A percentile compares a stretch with the other conserved stretches of the same genome.
These are phyloP conservation scores for Miamiensis avidus DNA, from an alignment of 169 alveolate genomes.

Conservation along the genomic window DNA sequence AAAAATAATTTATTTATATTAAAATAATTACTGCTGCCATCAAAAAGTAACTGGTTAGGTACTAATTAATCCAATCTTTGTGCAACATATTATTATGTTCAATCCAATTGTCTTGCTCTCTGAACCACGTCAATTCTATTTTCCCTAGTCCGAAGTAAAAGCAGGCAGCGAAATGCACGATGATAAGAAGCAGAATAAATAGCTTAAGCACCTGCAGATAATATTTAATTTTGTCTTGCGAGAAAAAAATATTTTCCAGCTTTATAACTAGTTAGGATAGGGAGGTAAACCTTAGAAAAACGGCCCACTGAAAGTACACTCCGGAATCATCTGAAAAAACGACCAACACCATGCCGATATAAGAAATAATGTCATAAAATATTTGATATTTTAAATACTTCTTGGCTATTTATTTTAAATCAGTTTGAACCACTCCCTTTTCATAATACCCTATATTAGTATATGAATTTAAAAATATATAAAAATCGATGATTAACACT, in stretches of 20 bases:
- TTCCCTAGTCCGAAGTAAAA: not conserved
- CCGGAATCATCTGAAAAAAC: not conserved
- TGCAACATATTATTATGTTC: not conserved
- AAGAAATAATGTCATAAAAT: not conserved
- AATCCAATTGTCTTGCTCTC: not conserved
- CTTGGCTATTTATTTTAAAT: not conserved
- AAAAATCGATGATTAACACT: too few relatives aligned
- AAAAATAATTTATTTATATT: too few relatives aligned
- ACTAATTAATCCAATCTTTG: not conserved
- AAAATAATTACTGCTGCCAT: not conserved
- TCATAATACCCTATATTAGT: too few relatives aligned
- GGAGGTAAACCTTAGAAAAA: not conserved
- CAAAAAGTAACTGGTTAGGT: too few relatives aligned
- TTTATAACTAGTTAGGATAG: too few relatives aligned
- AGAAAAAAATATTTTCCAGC: not conserved
- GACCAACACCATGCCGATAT: not conserved
- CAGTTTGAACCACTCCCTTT: not conserved
- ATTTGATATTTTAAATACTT: too few relatives aligned
- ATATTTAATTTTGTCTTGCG: not conserved
- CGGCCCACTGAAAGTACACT: not conserved
- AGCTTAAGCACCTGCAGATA: not conserved
- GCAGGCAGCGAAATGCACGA: not conserved
- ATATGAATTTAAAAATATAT: too few relatives aligned
- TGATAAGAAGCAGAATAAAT: not conserved
- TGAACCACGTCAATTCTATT: not conserved